Evolutionary conservation across 257 asterid species (phyloP).

Genomic region (Parsonsia alboflavescens): DNA sequence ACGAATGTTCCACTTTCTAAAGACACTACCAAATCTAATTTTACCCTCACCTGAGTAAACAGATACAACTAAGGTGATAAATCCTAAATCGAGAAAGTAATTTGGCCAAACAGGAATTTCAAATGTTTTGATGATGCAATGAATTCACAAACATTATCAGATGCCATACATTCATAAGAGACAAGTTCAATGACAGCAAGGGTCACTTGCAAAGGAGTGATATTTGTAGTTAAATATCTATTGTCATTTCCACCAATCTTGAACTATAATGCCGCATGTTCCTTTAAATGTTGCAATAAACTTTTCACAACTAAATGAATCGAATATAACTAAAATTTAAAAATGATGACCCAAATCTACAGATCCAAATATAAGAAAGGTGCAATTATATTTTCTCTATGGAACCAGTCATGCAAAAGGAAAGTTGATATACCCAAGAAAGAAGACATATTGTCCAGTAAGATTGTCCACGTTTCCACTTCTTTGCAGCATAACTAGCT

Average conservation of each 20-base stretch:
- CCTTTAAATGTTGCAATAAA: not conserved
- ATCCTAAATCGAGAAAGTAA: not conserved
- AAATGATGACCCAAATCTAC: not conserved
- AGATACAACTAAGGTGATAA: not conserved
- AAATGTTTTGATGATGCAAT: not conserved
- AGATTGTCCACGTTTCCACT: slow-evolving; percentile 96
- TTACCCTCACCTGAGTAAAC: not conserved
- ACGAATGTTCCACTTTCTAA: not conserved
- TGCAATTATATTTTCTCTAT: not conserved
- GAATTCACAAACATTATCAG: too few relatives aligned
- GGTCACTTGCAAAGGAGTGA: not conserved
- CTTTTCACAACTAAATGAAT: not conserved
- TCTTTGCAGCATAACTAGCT: slow-evolving; percentile 90
- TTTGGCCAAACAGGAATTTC: not conserved
- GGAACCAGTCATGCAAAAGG: not conserved
- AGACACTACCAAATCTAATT: not conserved
- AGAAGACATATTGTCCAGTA: slow-evolving; percentile 87
- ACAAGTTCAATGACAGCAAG: not conserved
- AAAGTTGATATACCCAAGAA: slow-evolving; percentile 68
- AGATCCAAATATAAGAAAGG: not conserved
- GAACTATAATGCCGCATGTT: not conserved
- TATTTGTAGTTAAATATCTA: not conserved
- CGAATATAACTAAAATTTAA: not conserved
- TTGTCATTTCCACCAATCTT: not conserved
- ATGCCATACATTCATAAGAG: not conserved